Evolutionary conservation across 805 yeast genomes (phyloP), one percentile per base, ranked within the genome.

Genomic region (Metahyphopichia silvanorum): DNA sequence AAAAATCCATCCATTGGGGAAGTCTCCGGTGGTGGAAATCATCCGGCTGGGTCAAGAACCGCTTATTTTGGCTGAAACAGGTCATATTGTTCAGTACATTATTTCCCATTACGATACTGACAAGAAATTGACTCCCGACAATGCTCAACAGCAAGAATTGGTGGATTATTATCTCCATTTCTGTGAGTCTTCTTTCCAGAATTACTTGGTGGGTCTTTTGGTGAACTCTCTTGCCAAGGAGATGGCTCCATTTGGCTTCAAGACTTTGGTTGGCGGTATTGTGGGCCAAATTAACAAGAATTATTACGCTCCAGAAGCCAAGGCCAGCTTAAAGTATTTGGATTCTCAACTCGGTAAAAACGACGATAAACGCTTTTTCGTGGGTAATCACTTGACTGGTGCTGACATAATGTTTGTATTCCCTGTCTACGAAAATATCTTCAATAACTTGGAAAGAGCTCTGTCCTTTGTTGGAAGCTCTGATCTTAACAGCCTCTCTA

Each of bases 161-260:
- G 69, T 76, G 21, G 73, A 71, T 37, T 80, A 72, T 49, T 77
- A 58, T 40, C 53, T 76, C 26, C 76, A 76, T 46, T 77, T 71
- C 43, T 51, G 73, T n/a, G 91, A 83, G 53, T 84, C 79, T 1
- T 68, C 84, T 15, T 49, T 82, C 12, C 79, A 74, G 49, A 76
- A 77, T 4, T 55, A 64, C 6, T 50, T 74, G 33, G 60, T 65
- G 20, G 40, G 61, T 4, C 45, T 60, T 31, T 46, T 64, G 12
- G 54, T 64, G 17, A 46, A 51, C 19, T 16, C 32, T 13, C 29
- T 47, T 16, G 68, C 69, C 2, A 39, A 34, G 11, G 11, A 38
- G 16, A 37, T 27, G 17, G 57, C 66, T 4, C 69, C 68, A 7
- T 56, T 43, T 32, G 56, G 55, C 4, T 33, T 42, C 9, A 37